Evolutionary conservation across 2,329 filamentous ascomycete species (phyloP).

Genomic region (Trichophyton mentagrophytes): DNA sequence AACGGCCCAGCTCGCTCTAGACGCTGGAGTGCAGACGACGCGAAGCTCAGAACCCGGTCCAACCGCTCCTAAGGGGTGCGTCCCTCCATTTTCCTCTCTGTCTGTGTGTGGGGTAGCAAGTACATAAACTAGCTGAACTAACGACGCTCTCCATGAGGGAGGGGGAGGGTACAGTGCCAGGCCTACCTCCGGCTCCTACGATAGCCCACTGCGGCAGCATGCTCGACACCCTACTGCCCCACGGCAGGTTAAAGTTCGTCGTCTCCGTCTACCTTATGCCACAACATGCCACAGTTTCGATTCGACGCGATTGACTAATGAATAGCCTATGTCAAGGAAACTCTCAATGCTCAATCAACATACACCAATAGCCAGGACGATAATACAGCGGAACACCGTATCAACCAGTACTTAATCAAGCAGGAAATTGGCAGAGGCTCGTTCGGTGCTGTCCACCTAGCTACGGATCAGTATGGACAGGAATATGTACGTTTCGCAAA

Average conservation of each 20-base stretch:
- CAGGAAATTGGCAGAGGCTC: constrained; percentile 95
- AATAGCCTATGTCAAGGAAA: constrained; percentile 45
- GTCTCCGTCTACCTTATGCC: constrained; percentile 1
- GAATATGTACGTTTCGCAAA: constrained; percentile 62
- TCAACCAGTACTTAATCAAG: constrained; percentile 90
- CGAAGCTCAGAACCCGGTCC: neutral
- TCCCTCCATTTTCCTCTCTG: neutral
- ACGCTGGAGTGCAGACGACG: neutral
- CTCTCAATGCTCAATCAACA: constrained; percentile 74
- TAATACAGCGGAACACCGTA: constrained; percentile 65
- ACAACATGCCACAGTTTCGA: neutral
- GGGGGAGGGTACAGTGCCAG: constrained; percentile 2
- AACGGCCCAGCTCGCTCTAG: neutral
- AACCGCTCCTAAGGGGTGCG: neutral
- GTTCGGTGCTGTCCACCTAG: constrained; percentile 85
- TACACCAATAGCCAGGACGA: constrained; percentile 77
- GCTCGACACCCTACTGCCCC: constrained; percentile 47
- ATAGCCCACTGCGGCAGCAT: constrained; percentile 28
- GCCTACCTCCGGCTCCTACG: constrained; percentile 8
- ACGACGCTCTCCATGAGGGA: neutral
- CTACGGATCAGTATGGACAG: constrained; percentile 74
- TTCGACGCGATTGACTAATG: constrained; percentile 3
- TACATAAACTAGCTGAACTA: neutral
- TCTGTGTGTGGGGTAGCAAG: neutral
- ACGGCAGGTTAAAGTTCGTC: constrained; percentile 48